Conservation (phyloP, 1,139 yeast genomes). For the Suhomyces terraborum region DNA sequence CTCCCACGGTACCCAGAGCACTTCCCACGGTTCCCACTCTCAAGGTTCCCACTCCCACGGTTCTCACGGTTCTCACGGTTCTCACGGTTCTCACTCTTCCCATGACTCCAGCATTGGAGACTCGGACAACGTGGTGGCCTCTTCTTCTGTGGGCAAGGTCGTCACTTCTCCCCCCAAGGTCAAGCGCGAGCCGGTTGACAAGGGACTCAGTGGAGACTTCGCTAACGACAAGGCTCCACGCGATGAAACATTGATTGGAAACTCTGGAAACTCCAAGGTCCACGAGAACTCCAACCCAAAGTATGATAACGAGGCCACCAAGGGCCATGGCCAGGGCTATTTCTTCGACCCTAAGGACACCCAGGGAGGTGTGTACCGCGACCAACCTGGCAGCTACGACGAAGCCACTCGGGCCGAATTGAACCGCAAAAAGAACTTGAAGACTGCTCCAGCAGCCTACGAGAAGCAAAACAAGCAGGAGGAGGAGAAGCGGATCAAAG, state of each 20-base stretch:
- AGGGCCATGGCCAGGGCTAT: slow-evolving; percentile 33
- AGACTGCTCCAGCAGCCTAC: slow-evolving; percentile 35
- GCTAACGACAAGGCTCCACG: slow-evolving; percentile 36
- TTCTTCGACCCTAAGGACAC: slow-evolving; percentile 42
- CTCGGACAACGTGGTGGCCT: slow-evolving; percentile 15
- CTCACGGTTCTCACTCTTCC: too few species aligned
- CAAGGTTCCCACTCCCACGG: too few species aligned
- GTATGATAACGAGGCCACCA: slow-evolving; percentile 34
- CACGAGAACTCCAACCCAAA: slow-evolving; percentile 27
- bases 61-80: too few species aligned
- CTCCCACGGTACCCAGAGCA: too few species aligned
- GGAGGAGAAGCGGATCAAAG: slow-evolving; percentile 17
- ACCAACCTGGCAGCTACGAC: slow-evolving; percentile 9
- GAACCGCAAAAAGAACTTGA: slow-evolving; percentile 26
- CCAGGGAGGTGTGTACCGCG: slow-evolving; percentile 34
- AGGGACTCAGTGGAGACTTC: slow-evolving; percentile 35
- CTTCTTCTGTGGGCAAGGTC: slow-evolving; percentile 34
- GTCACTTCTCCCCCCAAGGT: slow-evolving; percentile 36
- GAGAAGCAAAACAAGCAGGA: slow-evolving; percentile 11
- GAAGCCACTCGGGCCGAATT: slow-evolving; percentile 36
- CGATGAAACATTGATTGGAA: slow-evolving; percentile 24
- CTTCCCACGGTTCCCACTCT: too few species aligned
- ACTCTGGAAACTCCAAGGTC: slow-evolving; percentile 1
- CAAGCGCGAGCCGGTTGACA: slow-evolving; percentile 32
- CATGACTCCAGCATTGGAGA: too few species aligned